Base-by-base conservation (phyloP, 768 basidiomycete species). In the Leccinum fibrillosum region DNA sequence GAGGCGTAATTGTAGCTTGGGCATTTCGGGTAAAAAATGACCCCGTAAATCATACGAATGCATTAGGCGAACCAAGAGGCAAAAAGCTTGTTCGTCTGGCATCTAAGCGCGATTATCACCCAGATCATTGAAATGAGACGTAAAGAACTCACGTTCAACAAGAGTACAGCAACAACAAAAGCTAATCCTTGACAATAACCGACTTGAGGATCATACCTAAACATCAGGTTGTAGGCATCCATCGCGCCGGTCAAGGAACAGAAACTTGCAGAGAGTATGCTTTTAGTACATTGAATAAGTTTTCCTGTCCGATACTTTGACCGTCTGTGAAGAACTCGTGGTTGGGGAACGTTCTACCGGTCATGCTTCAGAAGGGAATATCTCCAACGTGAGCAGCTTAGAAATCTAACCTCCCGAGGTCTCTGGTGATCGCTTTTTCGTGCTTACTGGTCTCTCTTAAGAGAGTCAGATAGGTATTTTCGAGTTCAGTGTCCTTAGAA, bases 51-150 rank as follows among this genome's bases (percentile, higher is more conserved):
- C 95, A 69, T 99, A 98, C 1, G 95, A 90, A 59, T 97, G 81
- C 97, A 98, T 98, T 15, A 99, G 74, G 54, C 97, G 81, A 28
- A 98, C 94, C 10, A 98, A 82, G 11, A 98, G 83, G 62, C 90
- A 96, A 73, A 99, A 99, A 0, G 96, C 96, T 75, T 98, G 96
- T 76, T 99, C 97, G 61, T 98, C 97, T 23, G 97, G 97, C 97
- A 99, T 99, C 96, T 98, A 60, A 15, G 37, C 26, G 23, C 19
- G 49, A 23, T 23, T 3, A 32, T 44, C n/a, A 15, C 28, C 17
- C 6, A 19, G 13, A 25, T 2, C 44, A 21, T 23, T 51, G 53
- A 48, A 11, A 1, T 10, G 25, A n/a, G 15, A 51, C 17, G 42
- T 13, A 11, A 15, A 19, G 49, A 34, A 66, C 83, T 66, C 76